Base-by-base conservation (phyloP, 2,329 filamentous ascomycete species). In the Pseudocercospora macadamiae region DNA sequence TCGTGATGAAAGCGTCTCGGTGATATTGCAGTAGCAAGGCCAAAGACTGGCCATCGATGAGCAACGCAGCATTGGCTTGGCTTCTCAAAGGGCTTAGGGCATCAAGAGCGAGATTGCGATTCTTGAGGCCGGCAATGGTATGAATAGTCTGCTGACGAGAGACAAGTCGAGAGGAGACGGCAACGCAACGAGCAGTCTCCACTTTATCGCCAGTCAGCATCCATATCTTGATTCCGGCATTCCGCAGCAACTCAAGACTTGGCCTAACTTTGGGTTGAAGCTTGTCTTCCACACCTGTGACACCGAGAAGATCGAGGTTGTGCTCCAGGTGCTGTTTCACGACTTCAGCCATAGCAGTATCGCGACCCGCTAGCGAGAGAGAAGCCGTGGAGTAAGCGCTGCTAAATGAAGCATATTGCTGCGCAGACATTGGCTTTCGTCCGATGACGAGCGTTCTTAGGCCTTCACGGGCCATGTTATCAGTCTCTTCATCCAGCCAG, bases 121-220 rank as follows among this genome's bases (percentile, higher is more conserved):
- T 86, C 73, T 89, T 91, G 32, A 97, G 63, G 34, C 65, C 64
- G 37, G 89, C 84, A 42, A 99, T 89, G 0, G 93, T 97, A 76
- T 97, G 92, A 63, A 99, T 96, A 73, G 93, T 95, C 76, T 99
- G 96, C 1, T 93, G 93, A 62, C 95, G 83, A 3, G 92, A 89
- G 12, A 99, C 95, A 5, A 99, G 83, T 74, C 97, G 97, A 26
- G 93, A 93, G 70, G 90, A 96, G 42, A 99, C 89, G 1, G 95
- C 96, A 10, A 99, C 93, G 75, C 95, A 99, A 32, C 95, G 88
- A 14, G 95, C 95, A 12, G 95, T 99, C 77, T 99, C 95, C 2
- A 99, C 91, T 76, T 99, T 99, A 81, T 99, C 95, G 47, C 95
- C 95, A 0, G 95, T 99, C 73, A 99, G 81, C 95, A 99, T 99